Evolutionary conservation across 371 early-diverging fungal species (phyloP).

Genomic region (Apophysomyces sp.): DNA sequence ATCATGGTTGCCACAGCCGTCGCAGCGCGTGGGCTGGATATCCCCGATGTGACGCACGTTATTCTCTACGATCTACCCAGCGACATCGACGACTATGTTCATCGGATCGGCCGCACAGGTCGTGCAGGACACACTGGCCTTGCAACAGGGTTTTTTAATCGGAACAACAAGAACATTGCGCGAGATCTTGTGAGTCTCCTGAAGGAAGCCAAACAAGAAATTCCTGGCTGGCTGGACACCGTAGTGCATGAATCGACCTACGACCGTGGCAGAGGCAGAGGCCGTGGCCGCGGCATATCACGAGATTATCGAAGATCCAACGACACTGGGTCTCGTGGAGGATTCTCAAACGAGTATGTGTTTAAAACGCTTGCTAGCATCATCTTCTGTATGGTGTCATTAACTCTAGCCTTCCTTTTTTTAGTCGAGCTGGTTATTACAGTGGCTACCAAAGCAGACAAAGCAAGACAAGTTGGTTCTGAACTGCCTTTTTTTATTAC

Average conservation of each 20-base stretch:
- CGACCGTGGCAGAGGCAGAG: conserved; percentile 7
- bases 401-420: background rate
- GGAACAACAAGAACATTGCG: conserved; percentile 82
- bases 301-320: conserved; percentile 11
- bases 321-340: background rate
- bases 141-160: conserved; percentile 94
- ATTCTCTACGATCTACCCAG: conserved; percentile 91
- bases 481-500: background rate
- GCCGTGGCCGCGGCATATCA: conserved; percentile 5
- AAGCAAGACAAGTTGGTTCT: conserved; percentile 2
- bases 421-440: background rate
- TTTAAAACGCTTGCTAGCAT: background rate
- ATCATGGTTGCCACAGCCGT: conserved; percentile 98
- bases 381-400: too few relatives aligned
- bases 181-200: conserved; percentile 73
- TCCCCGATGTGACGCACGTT: conserved; percentile 82
- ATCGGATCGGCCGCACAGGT: conserved; percentile 88
- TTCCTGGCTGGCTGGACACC: conserved; percentile 63
- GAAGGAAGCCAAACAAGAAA: conserved; percentile 32
- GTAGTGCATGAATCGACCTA: conserved; percentile 6
- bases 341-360: background rate
- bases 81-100: conserved; percentile 91
- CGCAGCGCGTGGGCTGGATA: conserved; percentile 97
- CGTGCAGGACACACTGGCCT: conserved; percentile 92
- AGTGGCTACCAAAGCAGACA: background rate